A percentile compares a stretch with the other conserved stretches of the same genome.
phyloP scores from a whole-genome alignment of 2,329 filamentous ascomycete species.

The Penicillium verrucosum region DNA sequence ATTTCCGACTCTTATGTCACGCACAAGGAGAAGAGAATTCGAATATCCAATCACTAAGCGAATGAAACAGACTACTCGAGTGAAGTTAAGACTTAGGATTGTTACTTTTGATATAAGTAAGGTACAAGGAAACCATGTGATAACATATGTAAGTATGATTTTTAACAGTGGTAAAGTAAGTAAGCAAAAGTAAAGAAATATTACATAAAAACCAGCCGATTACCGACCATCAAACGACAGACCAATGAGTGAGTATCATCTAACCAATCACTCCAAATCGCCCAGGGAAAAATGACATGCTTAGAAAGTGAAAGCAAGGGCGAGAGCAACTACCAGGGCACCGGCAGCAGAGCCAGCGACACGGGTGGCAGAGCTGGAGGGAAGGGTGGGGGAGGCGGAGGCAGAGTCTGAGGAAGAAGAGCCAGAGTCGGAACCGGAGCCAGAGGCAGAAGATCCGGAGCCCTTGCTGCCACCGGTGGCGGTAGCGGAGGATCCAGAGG shows the following conservation, averaged over 20 bases:
- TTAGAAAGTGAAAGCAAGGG: slow-evolving; percentile 24
- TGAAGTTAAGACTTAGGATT: not conserved
- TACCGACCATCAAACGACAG: slow-evolving; percentile 1
- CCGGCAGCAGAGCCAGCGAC: slow-evolving; percentile 18
- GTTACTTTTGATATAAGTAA: not conserved
- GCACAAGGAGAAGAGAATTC: not conserved
- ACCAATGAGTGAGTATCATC: slow-evolving; percentile 7
- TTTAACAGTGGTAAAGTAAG: not conserved
- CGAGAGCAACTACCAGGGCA: slow-evolving; percentile 18
- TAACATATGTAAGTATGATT: not conserved
- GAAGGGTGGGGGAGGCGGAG: slow-evolving; percentile 12
- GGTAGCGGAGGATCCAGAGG: not conserved
- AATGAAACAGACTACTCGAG: not conserved
- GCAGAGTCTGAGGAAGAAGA: slow-evolving; percentile 9
- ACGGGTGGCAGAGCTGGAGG: slow-evolving; percentile 14
- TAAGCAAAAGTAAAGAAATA: slow-evolving; percentile 12
- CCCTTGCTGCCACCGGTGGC: slow-evolving; percentile 1
- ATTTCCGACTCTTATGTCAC: not conserved
- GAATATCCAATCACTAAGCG: too few species aligned
- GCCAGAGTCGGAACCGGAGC: slow-evolving; percentile 11
- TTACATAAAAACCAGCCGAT: slow-evolving; percentile 8
- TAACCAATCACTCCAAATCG: slow-evolving; percentile 15
- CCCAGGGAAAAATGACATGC: slow-evolving; percentile 2
- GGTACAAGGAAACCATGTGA: not conserved
- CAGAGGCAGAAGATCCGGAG: slow-evolving; percentile 10